Evolutionary conservation across 768 basidiomycete species (phyloP), one percentile per base, ranked within the genome.

Genomic region (Termitomyces sp.): DNA sequence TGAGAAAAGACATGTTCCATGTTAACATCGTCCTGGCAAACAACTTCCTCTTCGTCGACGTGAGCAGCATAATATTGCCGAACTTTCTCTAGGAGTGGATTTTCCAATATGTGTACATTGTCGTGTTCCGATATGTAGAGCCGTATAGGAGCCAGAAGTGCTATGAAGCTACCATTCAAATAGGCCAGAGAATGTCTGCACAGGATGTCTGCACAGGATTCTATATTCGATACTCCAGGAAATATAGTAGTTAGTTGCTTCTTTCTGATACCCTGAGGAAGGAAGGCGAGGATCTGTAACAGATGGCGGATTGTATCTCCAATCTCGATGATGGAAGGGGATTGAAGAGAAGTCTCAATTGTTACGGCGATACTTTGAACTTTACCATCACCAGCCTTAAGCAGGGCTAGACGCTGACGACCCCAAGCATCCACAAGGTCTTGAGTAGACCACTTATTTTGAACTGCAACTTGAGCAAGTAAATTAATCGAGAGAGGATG

Each of bases 401-500:
- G 58, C 2, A 65, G 56, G 11, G n/a, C 8, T 3, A 47, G 36
- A 56, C 48, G 31, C 15, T 32, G 48, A 7, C 31, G 48, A 32
- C 32, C 29, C 48, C 65, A 66, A 14, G 65, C 56, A 20, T 17
- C 47, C n/a, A 60, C 37, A 8, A 63, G 57, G 14, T 62, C 47
- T 32, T 60, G 34, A 3, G 52, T 29, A 15, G 65, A 56, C 65
- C 61, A 66, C 4, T 63, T 43, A 43, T 66, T 66, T n/a, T 66
- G 65, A 9, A 59, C 48, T 0, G 62, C 65, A 9, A 32, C 65
- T 37, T 63, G 65, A 12, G 62, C 65, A 15, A 66, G 60, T 1
- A 66, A 49, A 38, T 66, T 63, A n/a, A 66, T 61, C 1, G 20
- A 66, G 62, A 25, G 25, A 11, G 65, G 65, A n/a, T 66, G 65